A percentile compares a stretch with the other conserved stretches of the same genome.
These are phyloP conservation scores for Verticillium alfalfae DNA, from an alignment of 2,329 filamentous ascomycete species.

Conservation along the genomic window DNA sequence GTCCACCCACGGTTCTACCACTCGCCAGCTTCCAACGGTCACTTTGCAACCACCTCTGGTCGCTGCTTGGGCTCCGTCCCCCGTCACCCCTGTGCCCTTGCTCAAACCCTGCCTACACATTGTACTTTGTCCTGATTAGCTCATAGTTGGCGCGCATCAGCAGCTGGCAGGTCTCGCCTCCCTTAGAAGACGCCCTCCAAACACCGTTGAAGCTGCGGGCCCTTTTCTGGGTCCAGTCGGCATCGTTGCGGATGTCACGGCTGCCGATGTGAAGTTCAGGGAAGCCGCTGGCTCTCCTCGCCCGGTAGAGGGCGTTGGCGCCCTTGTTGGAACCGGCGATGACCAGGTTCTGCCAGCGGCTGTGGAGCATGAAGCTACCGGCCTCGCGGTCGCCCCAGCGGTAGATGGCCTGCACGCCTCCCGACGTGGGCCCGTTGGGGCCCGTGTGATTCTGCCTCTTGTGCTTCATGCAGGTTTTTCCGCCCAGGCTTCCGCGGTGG, in stretches of 20 bases:
- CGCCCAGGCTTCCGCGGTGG: neutral
- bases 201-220: neutral
- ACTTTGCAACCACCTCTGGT: neutral
- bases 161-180: neutral
- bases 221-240: slow-evolving; percentile 1
- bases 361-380: neutral
- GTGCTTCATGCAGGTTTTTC: neutral
- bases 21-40: neutral
- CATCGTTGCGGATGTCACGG: neutral
- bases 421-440: neutral
- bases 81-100: neutral
- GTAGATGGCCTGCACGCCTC: neutral
- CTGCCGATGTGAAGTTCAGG: neutral
- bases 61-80: neutral
- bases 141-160: neutral
- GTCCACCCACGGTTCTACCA: neutral
- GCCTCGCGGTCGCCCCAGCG: neutral
- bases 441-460: neutral
- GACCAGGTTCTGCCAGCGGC: neutral
- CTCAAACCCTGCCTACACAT: neutral
- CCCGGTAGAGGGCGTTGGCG: neutral
- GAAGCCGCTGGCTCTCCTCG: neutral
- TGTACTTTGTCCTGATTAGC: neutral
- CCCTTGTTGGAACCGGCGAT: neutral
- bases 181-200: neutral